These are phyloP conservation scores for Ganoderma meredithae DNA, from an alignment of 1,284 basidiomycete species.

Conservation along the genomic window DNA sequence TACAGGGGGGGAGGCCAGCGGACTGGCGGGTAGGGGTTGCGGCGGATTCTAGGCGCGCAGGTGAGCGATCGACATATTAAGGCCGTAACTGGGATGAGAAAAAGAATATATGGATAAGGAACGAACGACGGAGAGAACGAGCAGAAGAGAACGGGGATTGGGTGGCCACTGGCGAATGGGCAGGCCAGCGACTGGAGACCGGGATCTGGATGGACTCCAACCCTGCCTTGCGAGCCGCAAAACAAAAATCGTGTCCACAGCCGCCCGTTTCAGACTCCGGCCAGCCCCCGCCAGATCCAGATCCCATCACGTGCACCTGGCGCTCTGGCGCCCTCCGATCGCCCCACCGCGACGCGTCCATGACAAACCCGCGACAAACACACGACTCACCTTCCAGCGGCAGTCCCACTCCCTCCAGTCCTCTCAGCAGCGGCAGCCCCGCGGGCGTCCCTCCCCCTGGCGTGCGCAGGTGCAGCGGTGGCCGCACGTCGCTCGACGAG, in stretches of 20 bases:
- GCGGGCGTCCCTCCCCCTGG: neutral
- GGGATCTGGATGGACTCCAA: slow-evolving; percentile 3
- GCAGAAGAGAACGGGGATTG: neutral
- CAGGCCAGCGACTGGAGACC: slow-evolving; percentile 27
- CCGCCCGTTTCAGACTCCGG: slow-evolving; percentile 32
- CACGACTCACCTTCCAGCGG: neutral
- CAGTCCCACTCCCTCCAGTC: too few species aligned
- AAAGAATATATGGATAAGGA: slow-evolving; percentile 24
- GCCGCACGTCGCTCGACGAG: neutral
- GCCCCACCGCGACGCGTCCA: slow-evolving; percentile 18
- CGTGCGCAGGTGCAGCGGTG: neutral
- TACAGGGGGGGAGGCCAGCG: slow-evolving; percentile 27
- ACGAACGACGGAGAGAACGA: slow-evolving; percentile 19
- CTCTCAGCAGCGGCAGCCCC: neutral
- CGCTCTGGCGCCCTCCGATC: slow-evolving; percentile 14
- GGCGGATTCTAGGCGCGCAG: slow-evolving; percentile 27
- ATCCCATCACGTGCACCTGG: slow-evolving; percentile 23
- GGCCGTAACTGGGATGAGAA: slow-evolving; percentile 19
- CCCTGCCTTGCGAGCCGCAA: neutral
- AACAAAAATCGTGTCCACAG: neutral
- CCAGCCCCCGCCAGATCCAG: slow-evolving; percentile 16
- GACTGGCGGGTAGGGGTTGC: slow-evolving; percentile 30
- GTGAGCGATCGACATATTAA: slow-evolving; percentile 28
- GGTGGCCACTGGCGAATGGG: slow-evolving; percentile 22
- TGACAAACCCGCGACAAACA: neutral